phyloP scores from a whole-genome alignment of 148 eudicot genomes.

The Nyssa sinensis region DNA sequence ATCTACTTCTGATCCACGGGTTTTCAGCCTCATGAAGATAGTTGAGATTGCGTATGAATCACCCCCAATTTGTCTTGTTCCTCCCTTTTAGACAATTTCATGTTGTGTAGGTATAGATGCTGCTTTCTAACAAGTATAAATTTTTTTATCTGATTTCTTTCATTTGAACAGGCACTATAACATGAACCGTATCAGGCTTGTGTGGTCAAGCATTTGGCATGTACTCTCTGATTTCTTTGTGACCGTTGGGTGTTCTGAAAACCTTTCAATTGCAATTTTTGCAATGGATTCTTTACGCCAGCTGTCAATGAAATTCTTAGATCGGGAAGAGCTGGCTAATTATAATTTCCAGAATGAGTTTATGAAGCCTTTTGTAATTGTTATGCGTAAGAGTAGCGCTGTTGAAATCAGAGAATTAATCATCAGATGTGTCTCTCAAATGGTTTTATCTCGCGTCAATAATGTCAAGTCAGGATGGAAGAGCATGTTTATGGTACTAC shows the following conservation, averaged over 20 bases:
- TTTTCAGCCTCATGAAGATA: slow-evolving; percentile 96
- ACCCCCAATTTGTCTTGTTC: slow-evolving; percentile 10
- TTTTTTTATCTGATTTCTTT: slow-evolving; percentile 10
- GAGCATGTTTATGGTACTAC: slow-evolving; percentile 98
- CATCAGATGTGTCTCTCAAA: slow-evolving; percentile 98
- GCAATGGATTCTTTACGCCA: slow-evolving; percentile 99
- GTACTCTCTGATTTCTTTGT: slow-evolving; percentile 93
- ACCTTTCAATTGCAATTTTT: slow-evolving; percentile 92
- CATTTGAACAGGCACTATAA: slow-evolving; percentile 83
- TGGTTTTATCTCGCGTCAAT: slow-evolving; percentile 93
- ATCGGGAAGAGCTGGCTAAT: slow-evolving; percentile 97
- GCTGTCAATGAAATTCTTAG: slow-evolving; percentile 95
- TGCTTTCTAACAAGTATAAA: not conserved
- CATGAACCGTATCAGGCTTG: slow-evolving; percentile 98
- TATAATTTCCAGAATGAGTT: slow-evolving; percentile 97
- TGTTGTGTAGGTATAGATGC: slow-evolving; percentile 8
- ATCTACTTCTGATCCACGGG: slow-evolving; percentile 94
- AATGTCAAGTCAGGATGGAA: slow-evolving; percentile 99
- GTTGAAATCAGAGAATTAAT: slow-evolving; percentile 98
- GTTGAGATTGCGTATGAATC: slow-evolving; percentile 95
- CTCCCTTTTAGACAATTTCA: not conserved
- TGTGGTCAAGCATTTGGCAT: slow-evolving; percentile 97
- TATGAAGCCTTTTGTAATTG: slow-evolving; percentile 98
- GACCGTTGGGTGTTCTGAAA: slow-evolving; percentile 91
- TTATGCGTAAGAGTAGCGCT: slow-evolving; percentile 97